These are phyloP conservation scores for Leucocoprinus birnbaumii DNA, from an alignment of 768 basidiomycete genomes.

Conservation along the genomic window DNA sequence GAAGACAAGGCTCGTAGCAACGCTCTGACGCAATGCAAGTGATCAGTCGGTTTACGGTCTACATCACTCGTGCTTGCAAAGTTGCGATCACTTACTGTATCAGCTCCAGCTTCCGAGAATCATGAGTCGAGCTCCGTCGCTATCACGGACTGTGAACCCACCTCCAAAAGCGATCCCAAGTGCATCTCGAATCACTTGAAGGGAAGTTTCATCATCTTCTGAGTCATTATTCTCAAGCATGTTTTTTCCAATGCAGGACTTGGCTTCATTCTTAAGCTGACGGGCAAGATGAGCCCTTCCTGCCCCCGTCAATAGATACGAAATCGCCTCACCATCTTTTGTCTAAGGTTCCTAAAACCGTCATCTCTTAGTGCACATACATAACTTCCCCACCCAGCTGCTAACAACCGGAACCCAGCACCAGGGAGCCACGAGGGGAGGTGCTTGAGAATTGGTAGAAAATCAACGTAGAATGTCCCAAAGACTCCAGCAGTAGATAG, in stretches of 20 bases:
- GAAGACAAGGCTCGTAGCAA: conserved; percentile 8
- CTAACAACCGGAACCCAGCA: conserved; percentile 11
- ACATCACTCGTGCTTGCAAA: no score
- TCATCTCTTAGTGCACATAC: conserved; percentile 14
- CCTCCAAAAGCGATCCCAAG: conserved; percentile 8
- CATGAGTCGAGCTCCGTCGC: no score
- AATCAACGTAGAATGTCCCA: conserved; percentile 32
- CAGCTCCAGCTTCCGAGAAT: conserved; percentile 5
- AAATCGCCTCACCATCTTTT: conserved; percentile 14
- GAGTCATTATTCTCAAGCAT: background rate
- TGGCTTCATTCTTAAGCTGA: background rate
- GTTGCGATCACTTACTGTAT: conserved; percentile 8
- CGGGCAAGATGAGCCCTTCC: no score
- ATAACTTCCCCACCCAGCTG: conserved; percentile 13
- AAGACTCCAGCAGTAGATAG: conserved; percentile 22
- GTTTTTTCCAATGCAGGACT: background rate
- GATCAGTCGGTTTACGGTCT: no score
- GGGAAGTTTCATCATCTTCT: background rate
- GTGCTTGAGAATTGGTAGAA: conserved; percentile 21
- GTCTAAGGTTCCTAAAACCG: conserved; percentile 16
- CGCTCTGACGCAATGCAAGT: background rate
- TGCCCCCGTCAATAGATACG: background rate
- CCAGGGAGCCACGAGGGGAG: conserved; percentile 25
- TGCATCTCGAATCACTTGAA: conserved; percentile 1
- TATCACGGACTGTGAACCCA: background rate